Conservation (phyloP, 2,329 filamentous ascomycete genomes). For the Arthrobotrys musiformis region DNA sequence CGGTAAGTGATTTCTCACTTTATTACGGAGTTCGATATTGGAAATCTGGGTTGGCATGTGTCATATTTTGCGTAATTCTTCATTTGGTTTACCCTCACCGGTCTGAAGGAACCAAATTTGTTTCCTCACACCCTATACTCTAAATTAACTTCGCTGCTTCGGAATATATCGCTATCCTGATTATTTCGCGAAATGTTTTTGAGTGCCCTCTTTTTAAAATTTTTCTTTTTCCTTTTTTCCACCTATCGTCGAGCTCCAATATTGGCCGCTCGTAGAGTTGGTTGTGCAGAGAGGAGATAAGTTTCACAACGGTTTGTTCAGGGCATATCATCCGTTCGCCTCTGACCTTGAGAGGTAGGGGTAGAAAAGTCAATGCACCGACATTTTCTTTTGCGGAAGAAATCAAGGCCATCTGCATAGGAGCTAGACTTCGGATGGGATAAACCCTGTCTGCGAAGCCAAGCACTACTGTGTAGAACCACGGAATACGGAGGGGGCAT, state of each 20-base stretch:
- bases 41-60: background rate
- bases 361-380: conserved; percentile 34
- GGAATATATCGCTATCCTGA: background rate
- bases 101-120: background rate
- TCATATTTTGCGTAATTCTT: background rate
- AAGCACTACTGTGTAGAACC: conserved; percentile 32
- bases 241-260: conserved; percentile 10
- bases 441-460: conserved; percentile 29
- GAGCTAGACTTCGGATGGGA: conserved; percentile 46
- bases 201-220: background rate
- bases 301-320: conserved; percentile 44
- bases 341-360: conserved; percentile 42
- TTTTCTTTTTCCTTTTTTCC: conserved; percentile 2
- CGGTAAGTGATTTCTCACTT: too few relatives aligned
- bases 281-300: conserved; percentile 51
- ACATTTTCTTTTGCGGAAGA: conserved; percentile 48
- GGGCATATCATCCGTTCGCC: conserved; percentile 47
- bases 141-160: background rate
- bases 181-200: background rate
- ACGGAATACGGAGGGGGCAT: conserved; percentile 38
- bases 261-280: conserved; percentile 22
- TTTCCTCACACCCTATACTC: background rate
- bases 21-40: too few relatives aligned
- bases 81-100: background rate
- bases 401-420: conserved; percentile 28